Conservation (phyloP, 2,329 filamentous ascomycete species). For the Botrytis medusae region DNA sequence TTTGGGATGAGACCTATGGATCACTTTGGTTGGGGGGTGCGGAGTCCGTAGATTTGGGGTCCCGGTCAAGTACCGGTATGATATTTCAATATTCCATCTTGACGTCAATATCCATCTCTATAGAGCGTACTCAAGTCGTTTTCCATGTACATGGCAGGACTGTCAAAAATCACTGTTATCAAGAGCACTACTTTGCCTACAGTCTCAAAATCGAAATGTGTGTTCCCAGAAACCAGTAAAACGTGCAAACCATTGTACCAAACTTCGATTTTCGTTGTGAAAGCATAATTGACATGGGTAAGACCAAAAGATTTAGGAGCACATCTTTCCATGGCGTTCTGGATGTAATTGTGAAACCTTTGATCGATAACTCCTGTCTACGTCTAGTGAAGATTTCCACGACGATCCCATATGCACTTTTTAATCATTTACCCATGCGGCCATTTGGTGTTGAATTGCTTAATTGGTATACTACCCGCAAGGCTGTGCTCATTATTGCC, state of each 20-base stretch:
- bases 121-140: neutral
- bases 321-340: conserved; percentile 6
- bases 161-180: conserved; percentile 7
- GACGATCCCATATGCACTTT: conserved; percentile 24
- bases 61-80: neutral
- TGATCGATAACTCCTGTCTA: conserved; percentile 15
- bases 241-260: neutral
- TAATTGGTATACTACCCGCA: conserved; percentile 57
- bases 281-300: conserved; percentile 10
- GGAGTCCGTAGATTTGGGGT: neutral
- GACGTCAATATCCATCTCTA: neutral
- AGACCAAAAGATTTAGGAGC: neutral
- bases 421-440: conserved; percentile 17
- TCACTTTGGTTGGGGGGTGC: neutral
- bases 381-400: conserved; percentile 24
- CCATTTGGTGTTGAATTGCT: conserved; percentile 41
- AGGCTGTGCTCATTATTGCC: conserved; percentile 54
- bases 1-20: neutral
- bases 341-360: conserved; percentile 20
- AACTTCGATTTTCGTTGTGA: conserved; percentile 16
- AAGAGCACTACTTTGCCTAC: neutral
- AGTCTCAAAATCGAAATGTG: neutral
- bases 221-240: neutral
- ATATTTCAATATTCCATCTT: neutral
- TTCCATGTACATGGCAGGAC: neutral